These are phyloP conservation scores for Oryza officinalis DNA, from an alignment of 176 grass and related monocot genomes.

Conservation along the genomic window DNA sequence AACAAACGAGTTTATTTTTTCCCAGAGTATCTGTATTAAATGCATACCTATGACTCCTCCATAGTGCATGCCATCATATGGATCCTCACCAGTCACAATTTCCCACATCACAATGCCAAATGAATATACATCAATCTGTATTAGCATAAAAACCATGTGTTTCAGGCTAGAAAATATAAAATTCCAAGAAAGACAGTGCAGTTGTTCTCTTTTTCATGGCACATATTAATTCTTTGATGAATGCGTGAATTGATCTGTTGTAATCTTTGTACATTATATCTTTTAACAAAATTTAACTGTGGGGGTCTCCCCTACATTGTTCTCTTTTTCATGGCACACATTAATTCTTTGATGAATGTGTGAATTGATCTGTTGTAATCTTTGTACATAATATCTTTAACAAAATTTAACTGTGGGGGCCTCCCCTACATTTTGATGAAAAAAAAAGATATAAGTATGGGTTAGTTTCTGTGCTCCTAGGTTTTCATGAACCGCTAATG, in stretches of 20 bases:
- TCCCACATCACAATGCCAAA: constrained; percentile 97
- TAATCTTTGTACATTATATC: no score
- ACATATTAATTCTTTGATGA: not conserved
- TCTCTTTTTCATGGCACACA: not conserved
- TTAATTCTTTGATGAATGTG: not conserved
- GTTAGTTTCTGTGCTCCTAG: not conserved
- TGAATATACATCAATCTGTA: constrained; percentile 88
- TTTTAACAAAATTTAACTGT: no score
- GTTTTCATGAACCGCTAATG: not conserved
- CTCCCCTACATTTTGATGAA: no score
- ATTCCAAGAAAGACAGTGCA: not conserved
- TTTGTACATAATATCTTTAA: no score
- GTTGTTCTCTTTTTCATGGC: not conserved
- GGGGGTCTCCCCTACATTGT: no score
- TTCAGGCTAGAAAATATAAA: constrained; percentile 17
- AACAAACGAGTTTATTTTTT: not conserved
- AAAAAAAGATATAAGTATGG: not conserved
- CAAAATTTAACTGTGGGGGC: no score
- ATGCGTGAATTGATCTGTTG: not conserved
- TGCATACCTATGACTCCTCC: constrained; percentile 88
- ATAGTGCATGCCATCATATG: constrained; percentile 84
- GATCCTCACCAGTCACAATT: constrained; percentile 87
- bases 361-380: no score
- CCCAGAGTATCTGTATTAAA: constrained; percentile 9
- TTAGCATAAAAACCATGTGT: constrained; percentile 13